phyloP scores from a whole-genome alignment of 768 basidiomycete species.

The Pholiota molesta region DNA sequence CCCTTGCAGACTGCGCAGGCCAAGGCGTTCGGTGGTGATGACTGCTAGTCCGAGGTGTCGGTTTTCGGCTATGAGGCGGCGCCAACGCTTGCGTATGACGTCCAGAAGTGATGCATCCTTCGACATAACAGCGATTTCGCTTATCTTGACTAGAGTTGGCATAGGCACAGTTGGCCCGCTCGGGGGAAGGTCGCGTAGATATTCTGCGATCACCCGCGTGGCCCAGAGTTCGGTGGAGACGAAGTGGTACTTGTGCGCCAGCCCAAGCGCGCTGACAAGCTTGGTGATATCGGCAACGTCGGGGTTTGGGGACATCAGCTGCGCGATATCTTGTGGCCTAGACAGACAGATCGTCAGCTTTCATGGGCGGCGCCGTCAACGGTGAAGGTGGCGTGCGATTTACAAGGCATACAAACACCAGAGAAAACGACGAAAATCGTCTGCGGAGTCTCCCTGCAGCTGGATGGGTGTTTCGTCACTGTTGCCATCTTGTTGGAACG shows the following conservation, averaged over 20 bases:
- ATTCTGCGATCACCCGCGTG: slow-evolving; percentile 30
- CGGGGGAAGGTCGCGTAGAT: background rate
- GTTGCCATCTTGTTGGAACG: slow-evolving; percentile 42
- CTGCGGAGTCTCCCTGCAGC: slow-evolving; percentile 50
- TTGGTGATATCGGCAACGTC: slow-evolving; percentile 44
- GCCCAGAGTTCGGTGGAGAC: slow-evolving; percentile 53
- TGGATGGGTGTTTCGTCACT: slow-evolving; percentile 54
- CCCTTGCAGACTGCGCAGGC: slow-evolving; percentile 47
- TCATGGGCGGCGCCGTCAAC: slow-evolving; percentile 12
- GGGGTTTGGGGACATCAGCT: slow-evolving; percentile 22
- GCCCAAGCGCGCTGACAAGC: slow-evolving; percentile 49
- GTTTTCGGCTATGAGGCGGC: slow-evolving; percentile 46
- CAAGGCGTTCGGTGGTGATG: slow-evolving; percentile 49
- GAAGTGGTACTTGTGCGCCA: slow-evolving; percentile 63
- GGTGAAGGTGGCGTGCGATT: slow-evolving; percentile 24
- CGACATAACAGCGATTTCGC: slow-evolving; percentile 55
- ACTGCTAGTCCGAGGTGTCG: slow-evolving; percentile 45
- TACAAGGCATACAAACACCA: slow-evolving; percentile 58
- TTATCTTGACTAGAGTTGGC: slow-evolving; percentile 48
- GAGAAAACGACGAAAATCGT: slow-evolving; percentile 52
- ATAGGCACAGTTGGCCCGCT: slow-evolving; percentile 23
- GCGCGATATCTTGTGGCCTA: slow-evolving; percentile 20
- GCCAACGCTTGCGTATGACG: slow-evolving; percentile 46
- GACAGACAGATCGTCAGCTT: background rate
- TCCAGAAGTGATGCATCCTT: slow-evolving; percentile 47